These are phyloP conservation scores for Monilinia vaccinii-corymbosi DNA, from an alignment of 2,329 filamentous ascomycete genomes.

Conservation along the genomic window DNA sequence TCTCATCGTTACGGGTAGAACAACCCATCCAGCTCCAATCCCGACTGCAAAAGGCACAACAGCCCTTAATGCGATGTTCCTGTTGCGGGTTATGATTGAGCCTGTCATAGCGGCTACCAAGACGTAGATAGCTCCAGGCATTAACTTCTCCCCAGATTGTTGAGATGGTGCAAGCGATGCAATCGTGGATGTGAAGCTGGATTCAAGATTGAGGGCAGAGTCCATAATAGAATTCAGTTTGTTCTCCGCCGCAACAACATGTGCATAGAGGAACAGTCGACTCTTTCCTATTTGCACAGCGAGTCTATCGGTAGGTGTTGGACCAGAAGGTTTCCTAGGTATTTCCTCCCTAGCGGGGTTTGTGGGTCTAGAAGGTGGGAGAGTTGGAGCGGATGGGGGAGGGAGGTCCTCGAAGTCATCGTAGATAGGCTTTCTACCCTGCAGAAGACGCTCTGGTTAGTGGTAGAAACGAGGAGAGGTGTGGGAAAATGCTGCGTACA, in stretches of 20 bases:
- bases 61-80: slow-evolving; percentile 73
- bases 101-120: slow-evolving; percentile 92
- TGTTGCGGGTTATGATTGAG: slow-evolving; percentile 80
- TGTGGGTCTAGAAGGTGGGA: slow-evolving; percentile 14
- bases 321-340: slow-evolving; percentile 34
- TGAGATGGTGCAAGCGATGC: slow-evolving; percentile 79
- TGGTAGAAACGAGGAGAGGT: background rate
- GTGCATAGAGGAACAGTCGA: slow-evolving; percentile 70
- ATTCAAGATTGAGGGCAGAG: slow-evolving; percentile 74
- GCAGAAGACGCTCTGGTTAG: slow-evolving; percentile 17
- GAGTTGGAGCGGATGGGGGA: slow-evolving; percentile 26
- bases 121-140: slow-evolving; percentile 87
- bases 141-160: slow-evolving; percentile 77
- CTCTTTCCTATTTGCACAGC: slow-evolving; percentile 71
- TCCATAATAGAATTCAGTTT: slow-evolving; percentile 76
- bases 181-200: slow-evolving; percentile 80
- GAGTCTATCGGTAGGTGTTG: slow-evolving; percentile 83
- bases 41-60: slow-evolving; percentile 71
- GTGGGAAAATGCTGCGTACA: slow-evolving; percentile 15
- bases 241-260: slow-evolving; percentile 68
- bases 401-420: slow-evolving; percentile 49
- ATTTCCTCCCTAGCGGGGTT: slow-evolving; percentile 8
- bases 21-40: slow-evolving; percentile 70
- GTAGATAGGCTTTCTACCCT: slow-evolving; percentile 65
- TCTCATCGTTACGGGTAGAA: slow-evolving; percentile 80